A percentile compares a stretch with the other conserved stretches of the same genome.
phyloP scores from a whole-genome alignment of 2,329 filamentous ascomycete species.

The Fusarium stilboides region DNA sequence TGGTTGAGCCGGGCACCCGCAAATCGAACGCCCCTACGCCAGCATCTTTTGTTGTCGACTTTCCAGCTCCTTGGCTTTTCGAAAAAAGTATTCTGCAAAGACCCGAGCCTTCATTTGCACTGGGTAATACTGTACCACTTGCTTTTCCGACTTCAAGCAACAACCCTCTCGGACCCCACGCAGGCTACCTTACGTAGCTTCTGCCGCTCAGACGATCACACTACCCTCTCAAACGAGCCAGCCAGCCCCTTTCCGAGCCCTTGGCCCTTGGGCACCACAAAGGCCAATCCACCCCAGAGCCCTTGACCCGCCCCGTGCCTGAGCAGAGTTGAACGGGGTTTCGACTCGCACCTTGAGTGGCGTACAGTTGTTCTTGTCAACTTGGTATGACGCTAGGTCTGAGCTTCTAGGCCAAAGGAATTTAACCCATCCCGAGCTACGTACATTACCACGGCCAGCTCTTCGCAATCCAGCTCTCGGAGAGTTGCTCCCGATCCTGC shows the following conservation, averaged over 20 bases:
- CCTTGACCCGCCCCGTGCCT: constrained; percentile 45
- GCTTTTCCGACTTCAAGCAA: constrained; percentile 6
- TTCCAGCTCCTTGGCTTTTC: constrained; percentile 18
- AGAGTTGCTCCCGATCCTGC: constrained; percentile 18
- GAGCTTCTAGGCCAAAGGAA: constrained; percentile 49
- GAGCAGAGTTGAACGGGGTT: constrained; percentile 43
- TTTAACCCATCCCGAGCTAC: constrained; percentile 51
- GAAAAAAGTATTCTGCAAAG: constrained; percentile 25
- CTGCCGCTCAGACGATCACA: constrained; percentile 42
- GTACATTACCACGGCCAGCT: constrained; percentile 41
- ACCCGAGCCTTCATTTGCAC: constrained; percentile 28
- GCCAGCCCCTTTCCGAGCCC: constrained; percentile 48
- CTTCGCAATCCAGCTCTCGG: constrained; percentile 35
- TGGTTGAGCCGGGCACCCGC: constrained; percentile 39
- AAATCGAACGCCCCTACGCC: constrained; percentile 39
- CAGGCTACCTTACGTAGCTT: constrained; percentile 26
- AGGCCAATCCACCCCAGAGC: constrained; percentile 35
- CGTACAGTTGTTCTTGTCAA: constrained; percentile 44
- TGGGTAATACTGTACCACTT: constrained; percentile 32
- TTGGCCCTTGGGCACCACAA: constrained; percentile 41
- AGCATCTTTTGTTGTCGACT: constrained; percentile 34
- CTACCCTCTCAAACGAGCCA: constrained; percentile 35
- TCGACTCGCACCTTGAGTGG: constrained; percentile 43
- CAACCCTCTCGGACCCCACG: constrained; percentile 13
- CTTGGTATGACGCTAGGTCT: constrained; percentile 53